These are phyloP conservation scores for Ilyonectria sp. DNA, from an alignment of 2,329 filamentous ascomycete genomes.

Conservation along the genomic window DNA sequence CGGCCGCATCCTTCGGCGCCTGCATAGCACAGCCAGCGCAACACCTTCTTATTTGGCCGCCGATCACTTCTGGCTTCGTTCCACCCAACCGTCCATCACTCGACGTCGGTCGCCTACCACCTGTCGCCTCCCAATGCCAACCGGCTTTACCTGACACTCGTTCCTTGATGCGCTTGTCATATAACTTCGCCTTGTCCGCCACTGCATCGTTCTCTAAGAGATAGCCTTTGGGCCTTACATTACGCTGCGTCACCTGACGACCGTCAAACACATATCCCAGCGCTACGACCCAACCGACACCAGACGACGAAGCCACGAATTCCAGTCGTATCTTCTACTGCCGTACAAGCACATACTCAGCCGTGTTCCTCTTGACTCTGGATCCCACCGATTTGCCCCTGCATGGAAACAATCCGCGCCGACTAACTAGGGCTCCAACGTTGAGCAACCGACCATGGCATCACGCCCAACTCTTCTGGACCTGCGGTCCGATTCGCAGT, in stretches of 20 bases:
- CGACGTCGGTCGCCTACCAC: conserved; percentile 14
- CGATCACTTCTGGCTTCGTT: conserved; percentile 25
- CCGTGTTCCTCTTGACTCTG: background rate
- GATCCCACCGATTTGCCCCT: conserved; percentile 11
- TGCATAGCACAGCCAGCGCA: conserved; percentile 25
- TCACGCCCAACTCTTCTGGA: conserved; percentile 73
- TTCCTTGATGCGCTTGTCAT: conserved; percentile 26
- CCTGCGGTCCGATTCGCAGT: conserved; percentile 70
- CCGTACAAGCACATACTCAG: background rate
- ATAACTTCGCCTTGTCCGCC: conserved; percentile 10
- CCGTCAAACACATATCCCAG: background rate
- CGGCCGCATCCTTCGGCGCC: conserved; percentile 19
- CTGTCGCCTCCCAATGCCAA: conserved; percentile 6
- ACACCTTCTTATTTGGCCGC: conserved; percentile 9
- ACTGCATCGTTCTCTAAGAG: conserved; percentile 2
- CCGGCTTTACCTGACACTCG: conserved; percentile 8
- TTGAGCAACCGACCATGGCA: conserved; percentile 60
- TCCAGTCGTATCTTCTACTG: background rate
- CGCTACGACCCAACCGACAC: background rate
- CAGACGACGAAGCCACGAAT: conserved; percentile 10
- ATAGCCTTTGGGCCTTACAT: conserved; percentile 7
- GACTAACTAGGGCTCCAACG: conserved; percentile 30
- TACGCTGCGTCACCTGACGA: background rate
- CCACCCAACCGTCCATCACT: conserved; percentile 15
- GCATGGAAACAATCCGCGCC: conserved; percentile 38